These are phyloP conservation scores for Claviceps arundinis DNA, from an alignment of 2,329 filamentous ascomycete genomes.

Conservation along the genomic window DNA sequence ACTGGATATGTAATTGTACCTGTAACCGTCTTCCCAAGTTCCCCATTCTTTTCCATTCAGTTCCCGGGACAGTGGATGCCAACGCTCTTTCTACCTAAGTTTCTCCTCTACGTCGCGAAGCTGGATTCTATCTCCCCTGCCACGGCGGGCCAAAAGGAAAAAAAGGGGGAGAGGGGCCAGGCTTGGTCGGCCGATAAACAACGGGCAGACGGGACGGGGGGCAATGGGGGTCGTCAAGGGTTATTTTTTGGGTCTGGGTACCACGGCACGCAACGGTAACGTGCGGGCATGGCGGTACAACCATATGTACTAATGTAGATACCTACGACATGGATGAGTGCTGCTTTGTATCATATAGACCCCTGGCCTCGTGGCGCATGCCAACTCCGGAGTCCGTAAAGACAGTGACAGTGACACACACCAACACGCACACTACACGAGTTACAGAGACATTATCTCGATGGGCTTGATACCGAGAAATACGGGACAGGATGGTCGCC, in stretches of 20 bases:
- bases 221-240: not conserved
- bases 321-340: too few relatives aligned
- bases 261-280: not conserved
- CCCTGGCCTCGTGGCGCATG: too few relatives aligned
- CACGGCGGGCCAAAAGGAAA: not conserved
- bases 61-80: not conserved
- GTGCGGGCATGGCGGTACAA: too few relatives aligned
- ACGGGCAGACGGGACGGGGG: not conserved
- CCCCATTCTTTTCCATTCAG: not conserved
- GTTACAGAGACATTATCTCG: too few relatives aligned
- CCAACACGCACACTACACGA: too few relatives aligned
- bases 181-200: not conserved
- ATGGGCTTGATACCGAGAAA: not conserved
- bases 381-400: too few relatives aligned
- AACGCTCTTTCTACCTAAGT: not conserved
- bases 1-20: too few relatives aligned
- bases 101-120: not conserved
- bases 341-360: too few relatives aligned
- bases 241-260: not conserved
- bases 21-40: too few relatives aligned
- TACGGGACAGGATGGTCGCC: not conserved
- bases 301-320: too few relatives aligned
- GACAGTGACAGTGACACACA: too few relatives aligned
- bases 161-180: not conserved
- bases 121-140: not conserved